phyloP scores from a whole-genome alignment of 306 rosid species.

The Fragaria vesca region DNA sequence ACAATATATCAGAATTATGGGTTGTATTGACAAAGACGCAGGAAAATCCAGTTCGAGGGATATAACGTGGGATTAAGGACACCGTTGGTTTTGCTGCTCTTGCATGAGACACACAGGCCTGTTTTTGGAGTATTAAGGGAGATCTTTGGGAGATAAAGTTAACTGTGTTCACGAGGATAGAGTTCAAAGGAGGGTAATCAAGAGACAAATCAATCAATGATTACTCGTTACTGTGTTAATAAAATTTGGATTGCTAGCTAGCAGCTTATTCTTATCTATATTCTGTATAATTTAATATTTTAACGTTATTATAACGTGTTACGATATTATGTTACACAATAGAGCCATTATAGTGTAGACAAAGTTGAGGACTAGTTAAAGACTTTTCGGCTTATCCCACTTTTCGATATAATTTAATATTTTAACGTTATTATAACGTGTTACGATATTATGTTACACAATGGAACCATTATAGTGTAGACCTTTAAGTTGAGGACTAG shows the following conservation, averaged over 20 bases:
- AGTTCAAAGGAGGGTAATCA: background rate
- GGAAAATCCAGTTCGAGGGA: background rate
- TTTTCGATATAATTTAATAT: too few relatives aligned
- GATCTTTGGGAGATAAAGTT: background rate
- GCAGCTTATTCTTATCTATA: background rate
- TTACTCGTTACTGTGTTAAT: background rate
- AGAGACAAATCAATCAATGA: background rate
- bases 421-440: too few relatives aligned
- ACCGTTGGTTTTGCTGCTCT: constrained; percentile 24
- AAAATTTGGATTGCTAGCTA: background rate
- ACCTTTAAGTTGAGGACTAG: too few relatives aligned
- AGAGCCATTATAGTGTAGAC: too few relatives aligned
- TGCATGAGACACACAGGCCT: constrained; percentile 12
- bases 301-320: too few relatives aligned
- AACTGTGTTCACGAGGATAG: background rate
- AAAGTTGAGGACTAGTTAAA: too few relatives aligned
- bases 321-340: too few relatives aligned
- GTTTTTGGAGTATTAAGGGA: background rate
- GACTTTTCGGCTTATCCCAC: too few relatives aligned
- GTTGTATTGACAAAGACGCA: constrained; percentile 10
- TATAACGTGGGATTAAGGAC: constrained; percentile 10
- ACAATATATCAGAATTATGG: background rate
- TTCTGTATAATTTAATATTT: too few relatives aligned
- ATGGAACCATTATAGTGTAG: too few relatives aligned
- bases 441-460: too few relatives aligned